Evolutionary conservation across 192 early-diverging fungal species (phyloP), one percentile per base, ranked within the genome.

Genomic region (Backusella tuberculispora): DNA sequence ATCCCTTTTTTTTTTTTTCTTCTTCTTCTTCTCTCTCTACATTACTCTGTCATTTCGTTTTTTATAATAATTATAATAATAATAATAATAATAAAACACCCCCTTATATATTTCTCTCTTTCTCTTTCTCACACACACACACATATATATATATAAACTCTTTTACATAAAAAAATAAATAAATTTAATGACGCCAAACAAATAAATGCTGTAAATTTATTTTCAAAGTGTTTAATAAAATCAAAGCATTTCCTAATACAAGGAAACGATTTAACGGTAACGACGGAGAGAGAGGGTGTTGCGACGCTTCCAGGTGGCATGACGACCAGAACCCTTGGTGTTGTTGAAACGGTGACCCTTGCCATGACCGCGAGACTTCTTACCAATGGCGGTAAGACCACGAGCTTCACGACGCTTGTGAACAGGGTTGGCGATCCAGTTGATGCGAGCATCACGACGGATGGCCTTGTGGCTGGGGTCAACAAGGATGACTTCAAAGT

Each of bases 331-430:
- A 86, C 97, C 97, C 47, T 88, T 91, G 87, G 94, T 95, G 90
- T 99, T 97, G 95, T 98, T 95, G 94, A 85, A 96, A 65, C 88
- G 80, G 86, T 98, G 96, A 73, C 97, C 97, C 93, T 99, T 99
- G 76, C 91, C 95, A 74, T 95, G 86, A 84, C 97, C 96, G 80
- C 97, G 94, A 91, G 91, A 95, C 94, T 99, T 96, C 92, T 94
- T 95, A 80, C 95, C 96, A 80, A 92, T 92, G 74, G 96, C 86
- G 73, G 97, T 99, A 76, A 99, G 92, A 84, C 95, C 97, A 88
- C 97, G 96, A 71, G 92, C 87, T 84, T 99, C 97, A 86, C 97
- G 95, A 89, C 91, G 97, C 92, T 99, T 99, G 92, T 97, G 96
- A 77, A 95, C 95, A 75, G 95, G 88, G 83, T 96, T 94, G 83